Conservation (phyloP, 805 yeast genomes). For the Wickerhamiella dianesei region DNA sequence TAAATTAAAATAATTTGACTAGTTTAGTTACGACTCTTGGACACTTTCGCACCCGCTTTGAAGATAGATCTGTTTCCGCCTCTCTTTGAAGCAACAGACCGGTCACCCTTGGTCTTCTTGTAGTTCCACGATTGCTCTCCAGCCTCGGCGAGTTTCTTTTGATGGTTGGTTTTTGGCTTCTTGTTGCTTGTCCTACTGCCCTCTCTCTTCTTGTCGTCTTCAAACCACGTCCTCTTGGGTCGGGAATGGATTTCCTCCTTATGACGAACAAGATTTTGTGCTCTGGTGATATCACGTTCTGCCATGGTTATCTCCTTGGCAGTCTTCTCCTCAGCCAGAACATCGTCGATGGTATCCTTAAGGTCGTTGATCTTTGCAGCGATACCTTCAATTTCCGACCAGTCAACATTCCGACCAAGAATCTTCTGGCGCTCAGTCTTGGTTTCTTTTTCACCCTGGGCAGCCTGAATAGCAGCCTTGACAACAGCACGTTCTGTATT, state of each 20-base stretch:
- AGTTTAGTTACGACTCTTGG: conserved; percentile 3
- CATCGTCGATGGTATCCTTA: conserved; percentile 51
- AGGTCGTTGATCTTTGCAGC: conserved; percentile 49
- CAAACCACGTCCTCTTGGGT: conserved; percentile 97
- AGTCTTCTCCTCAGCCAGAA: conserved; percentile 72
- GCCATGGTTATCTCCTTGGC: conserved; percentile 79
- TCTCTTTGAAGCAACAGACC: conserved; percentile 25
- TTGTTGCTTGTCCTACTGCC: conserved; percentile 13
- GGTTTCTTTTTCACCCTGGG: conserved; percentile 32
- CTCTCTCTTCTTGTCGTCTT: conserved; percentile 31
- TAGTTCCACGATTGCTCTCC: conserved; percentile 48
- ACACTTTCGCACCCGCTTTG: conserved; percentile 15
- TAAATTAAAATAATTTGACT: background rate
- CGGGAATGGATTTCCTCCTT: conserved; percentile 72
- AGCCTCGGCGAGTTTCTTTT: conserved; percentile 45
- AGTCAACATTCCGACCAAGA: conserved; percentile 82
- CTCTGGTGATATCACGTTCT: conserved; percentile 79
- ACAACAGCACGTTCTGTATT: conserved; percentile 80
- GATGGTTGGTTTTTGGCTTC: conserved; percentile 37
- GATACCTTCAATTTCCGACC: conserved; percentile 67
- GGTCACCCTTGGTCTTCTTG: conserved; percentile 68
- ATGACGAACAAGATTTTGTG: conserved; percentile 70
- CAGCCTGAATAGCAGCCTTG: conserved; percentile 71
- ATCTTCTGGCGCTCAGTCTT: conserved; percentile 37
- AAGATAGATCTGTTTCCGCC: conserved; percentile 17